A percentile compares a stretch with the other conserved stretches of the same genome.
Conservation (phyloP, 768 basidiomycete genomes). For the Hydnomerulius pinastri region DNA sequence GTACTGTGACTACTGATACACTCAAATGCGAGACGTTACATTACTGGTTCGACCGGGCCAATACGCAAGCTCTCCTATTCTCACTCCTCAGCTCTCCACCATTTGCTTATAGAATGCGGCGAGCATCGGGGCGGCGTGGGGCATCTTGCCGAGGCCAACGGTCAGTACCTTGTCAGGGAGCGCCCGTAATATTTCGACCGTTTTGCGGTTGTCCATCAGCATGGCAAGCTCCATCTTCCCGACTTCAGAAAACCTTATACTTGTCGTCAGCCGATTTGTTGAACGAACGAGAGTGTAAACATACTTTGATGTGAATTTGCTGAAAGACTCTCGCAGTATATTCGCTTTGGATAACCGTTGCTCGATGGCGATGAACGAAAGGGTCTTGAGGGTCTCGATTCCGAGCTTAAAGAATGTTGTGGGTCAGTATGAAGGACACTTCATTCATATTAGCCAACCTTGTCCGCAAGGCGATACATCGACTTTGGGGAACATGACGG, state of each 20-base stretch:
- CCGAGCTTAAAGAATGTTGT: not conserved
- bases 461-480: constrained; percentile 25
- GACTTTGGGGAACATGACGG: constrained; percentile 25
- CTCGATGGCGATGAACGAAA: constrained; percentile 5
- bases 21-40: not conserved
- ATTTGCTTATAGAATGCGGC: not conserved
- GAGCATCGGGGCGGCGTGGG: constrained; percentile 4
- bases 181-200: not conserved
- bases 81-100: not conserved
- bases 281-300: no score
- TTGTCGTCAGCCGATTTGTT: not conserved
- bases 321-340: constrained; percentile 10
- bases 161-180: constrained; percentile 4
- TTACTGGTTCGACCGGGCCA: no score
- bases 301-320: constrained; percentile 11
- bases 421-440: not conserved
- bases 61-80: no score
- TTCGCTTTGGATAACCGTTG: constrained; percentile 1
- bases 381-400: not conserved
- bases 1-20: no score
- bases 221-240: constrained; percentile 5
- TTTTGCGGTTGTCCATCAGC: not conserved
- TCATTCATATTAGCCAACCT: constrained; percentile 5
- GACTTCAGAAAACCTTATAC: constrained; percentile 3
- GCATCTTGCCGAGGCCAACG: constrained; percentile 2